Base-by-base conservation (phyloP, 2,329 filamentous ascomycete species). In the Pestalotiopsis fici region DNA sequence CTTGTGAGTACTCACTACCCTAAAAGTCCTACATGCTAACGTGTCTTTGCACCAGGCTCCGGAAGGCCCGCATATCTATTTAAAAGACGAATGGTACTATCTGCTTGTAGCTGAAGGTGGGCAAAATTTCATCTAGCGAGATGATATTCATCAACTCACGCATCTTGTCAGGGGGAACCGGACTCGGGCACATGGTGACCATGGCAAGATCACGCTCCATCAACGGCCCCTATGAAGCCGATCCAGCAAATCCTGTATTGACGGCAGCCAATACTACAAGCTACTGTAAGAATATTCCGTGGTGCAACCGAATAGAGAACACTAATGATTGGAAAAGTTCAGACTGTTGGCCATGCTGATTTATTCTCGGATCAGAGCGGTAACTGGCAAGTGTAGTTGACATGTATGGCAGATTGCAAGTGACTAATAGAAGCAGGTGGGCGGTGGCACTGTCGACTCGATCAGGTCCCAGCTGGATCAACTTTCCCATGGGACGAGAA, bases 261-360 rank as follows among this genome's bases (percentile, higher is more conserved):
- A 84, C 81, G 0, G 83, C 82, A 15, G 78, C 78, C 11, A 82
- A 83, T 54, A 83, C 81, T 0, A 79, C 78, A 1, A 77, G 72
- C 23, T 83, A 82, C 64, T 84, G 78, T 78, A 68, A 70, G 25
- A 25, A n/a, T 55, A 3, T n/a, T 25, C 37, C n/a, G 15, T 35
- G 31, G 6, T 60, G 25, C 4, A 1, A 15, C n/a, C 18, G 1
- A 66, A 68, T 23, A 66, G 13, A 5, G 25, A 7, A n/a, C 9
- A 7, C 18, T 62, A 11, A 62, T 62, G 5, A 3, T 4, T 2
- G 6, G 2, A 3, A 1, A 47, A 79, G 78, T 83, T 66, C 86
- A 88, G 69, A 85, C 85, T 1, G 82, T 87, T 0, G 87, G 87
- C 0, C 87, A 89, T 65, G 83, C 85, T 0, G 87, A 89, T 69